Conservation (phyloP, 1,284 basidiomycete genomes). For the Cryptococcus deneoformans region DNA sequence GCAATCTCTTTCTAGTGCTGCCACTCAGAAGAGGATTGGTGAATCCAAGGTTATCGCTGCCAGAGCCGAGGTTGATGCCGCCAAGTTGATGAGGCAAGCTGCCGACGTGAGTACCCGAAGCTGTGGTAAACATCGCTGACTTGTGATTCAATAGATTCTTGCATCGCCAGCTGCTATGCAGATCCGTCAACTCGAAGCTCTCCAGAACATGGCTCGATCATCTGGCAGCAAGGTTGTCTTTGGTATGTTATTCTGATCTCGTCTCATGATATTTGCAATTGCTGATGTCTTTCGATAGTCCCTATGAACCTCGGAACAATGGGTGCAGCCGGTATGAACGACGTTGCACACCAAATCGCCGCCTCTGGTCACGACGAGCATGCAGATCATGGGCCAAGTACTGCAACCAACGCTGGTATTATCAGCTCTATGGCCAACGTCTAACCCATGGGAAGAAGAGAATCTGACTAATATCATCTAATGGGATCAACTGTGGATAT, state of each 20-base stretch:
- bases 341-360: slow-evolving; percentile 38
- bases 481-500: no score
- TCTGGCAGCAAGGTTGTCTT: slow-evolving; percentile 85
- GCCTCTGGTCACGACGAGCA: slow-evolving; percentile 26
- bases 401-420: slow-evolving; percentile 34
- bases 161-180: slow-evolving; percentile 95
- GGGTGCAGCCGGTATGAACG: slow-evolving; percentile 39
- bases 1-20: slow-evolving; percentile 85
- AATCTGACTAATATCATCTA: no score
- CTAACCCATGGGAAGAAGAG: slow-evolving; percentile 6
- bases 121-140: neutral
- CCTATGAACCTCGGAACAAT: slow-evolving; percentile 49
- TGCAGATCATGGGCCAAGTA: slow-evolving; percentile 12
- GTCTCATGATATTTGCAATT: neutral
- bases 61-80: slow-evolving; percentile 90
- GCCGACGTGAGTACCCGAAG: slow-evolving; percentile 34
- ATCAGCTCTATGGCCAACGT: slow-evolving; percentile 40
- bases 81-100: slow-evolving; percentile 79
- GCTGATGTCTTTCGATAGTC: slow-evolving; percentile 12
- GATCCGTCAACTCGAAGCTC: slow-evolving; percentile 89
- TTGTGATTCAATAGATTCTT: slow-evolving; percentile 62
- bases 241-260: slow-evolving; percentile 41
- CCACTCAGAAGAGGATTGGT: slow-evolving; percentile 86
- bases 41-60: slow-evolving; percentile 94
- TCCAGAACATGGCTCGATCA: slow-evolving; percentile 68